These are phyloP conservation scores for Lasiosphaeriaceae sp. DNA, from an alignment of 495 filamentous ascomycete genomes.

Conservation along the genomic window DNA sequence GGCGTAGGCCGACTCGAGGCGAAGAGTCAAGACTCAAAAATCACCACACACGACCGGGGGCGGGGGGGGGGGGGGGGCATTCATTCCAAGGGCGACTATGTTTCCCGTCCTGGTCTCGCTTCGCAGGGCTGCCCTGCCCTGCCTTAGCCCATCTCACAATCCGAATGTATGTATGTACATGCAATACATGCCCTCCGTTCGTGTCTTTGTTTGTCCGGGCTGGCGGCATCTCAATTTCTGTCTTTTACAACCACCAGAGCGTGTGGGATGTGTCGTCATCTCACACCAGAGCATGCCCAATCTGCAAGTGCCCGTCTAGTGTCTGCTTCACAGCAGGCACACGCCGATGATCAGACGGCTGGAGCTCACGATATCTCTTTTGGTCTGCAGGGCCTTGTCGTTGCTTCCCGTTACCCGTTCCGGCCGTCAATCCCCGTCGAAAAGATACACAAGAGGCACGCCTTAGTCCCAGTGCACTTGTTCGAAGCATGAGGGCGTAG, in stretches of 20 bases:
- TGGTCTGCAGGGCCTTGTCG: conserved; percentile 3
- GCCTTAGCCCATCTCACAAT: neutral
- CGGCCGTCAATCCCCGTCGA: neutral
- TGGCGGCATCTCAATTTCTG: neutral
- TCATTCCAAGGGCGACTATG: neutral
- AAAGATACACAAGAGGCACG: neutral
- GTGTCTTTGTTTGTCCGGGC: neutral
- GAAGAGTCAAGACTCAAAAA: neutral
- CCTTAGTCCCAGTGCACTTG: neutral
- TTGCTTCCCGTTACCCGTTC: conserved; percentile 9
- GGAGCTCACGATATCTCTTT: conserved; percentile 6
- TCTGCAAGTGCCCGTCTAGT: conserved; percentile 12
- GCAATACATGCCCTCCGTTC: neutral
- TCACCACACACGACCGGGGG: neutral
- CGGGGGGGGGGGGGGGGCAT: neutral
- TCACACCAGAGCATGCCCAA: neutral
- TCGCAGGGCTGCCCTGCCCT: neutral
- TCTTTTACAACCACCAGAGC: neutral
- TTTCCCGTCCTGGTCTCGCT: conserved; percentile 1
- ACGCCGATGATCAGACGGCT: conserved; percentile 12
- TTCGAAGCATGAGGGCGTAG: neutral
- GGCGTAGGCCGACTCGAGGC: conserved; percentile 3
- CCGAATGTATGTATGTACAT: neutral
- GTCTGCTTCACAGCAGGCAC: conserved; percentile 1
- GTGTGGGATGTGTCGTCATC: neutral